phyloP scores from a whole-genome alignment of 805 yeast species.

The Metschnikowia peoriensis region DNA sequence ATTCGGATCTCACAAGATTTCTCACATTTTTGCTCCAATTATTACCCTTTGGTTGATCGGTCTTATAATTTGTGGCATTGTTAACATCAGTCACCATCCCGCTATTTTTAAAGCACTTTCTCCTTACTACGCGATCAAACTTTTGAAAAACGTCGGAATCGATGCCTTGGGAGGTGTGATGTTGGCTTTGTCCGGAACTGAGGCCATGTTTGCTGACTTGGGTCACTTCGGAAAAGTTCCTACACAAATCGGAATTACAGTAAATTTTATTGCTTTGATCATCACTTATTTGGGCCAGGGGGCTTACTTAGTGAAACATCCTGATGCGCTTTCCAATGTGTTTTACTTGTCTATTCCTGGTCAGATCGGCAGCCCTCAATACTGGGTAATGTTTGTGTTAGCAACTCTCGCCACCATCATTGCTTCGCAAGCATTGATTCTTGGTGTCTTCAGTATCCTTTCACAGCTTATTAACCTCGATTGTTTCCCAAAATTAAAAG shows the following conservation, averaged over 20 bases:
- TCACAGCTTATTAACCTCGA: constrained; percentile 53
- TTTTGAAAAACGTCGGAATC: constrained; percentile 38
- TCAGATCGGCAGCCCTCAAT: constrained; percentile 39
- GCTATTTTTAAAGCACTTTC: constrained; percentile 46
- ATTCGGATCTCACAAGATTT: constrained; percentile 50
- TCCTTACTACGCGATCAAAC: constrained; percentile 51
- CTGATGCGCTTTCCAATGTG: constrained; percentile 38
- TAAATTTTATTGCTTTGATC: constrained; percentile 54
- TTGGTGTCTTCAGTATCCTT: constrained; percentile 53
- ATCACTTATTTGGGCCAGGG: constrained; percentile 59
- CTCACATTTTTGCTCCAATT: constrained; percentile 53
- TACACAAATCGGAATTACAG: constrained; percentile 46
- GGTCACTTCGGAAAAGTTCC: constrained; percentile 55
- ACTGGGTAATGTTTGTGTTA: constrained; percentile 51
- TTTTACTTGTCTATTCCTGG: constrained; percentile 55
- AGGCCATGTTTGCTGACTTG: constrained; percentile 64
- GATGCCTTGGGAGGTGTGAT: constrained; percentile 50
- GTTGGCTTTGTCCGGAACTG: constrained; percentile 58
- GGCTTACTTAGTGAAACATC: constrained; percentile 45
- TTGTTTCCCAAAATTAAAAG: constrained; percentile 50
- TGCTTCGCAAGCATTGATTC: constrained; percentile 59
- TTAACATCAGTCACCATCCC: constrained; percentile 45
- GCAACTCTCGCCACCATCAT: constrained; percentile 56
- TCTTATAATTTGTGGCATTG: constrained; percentile 45
- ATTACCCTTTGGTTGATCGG: constrained; percentile 50